These are phyloP conservation scores for Lactifluus echinatus DNA, from an alignment of 768 basidiomycete genomes.

Conservation along the genomic window DNA sequence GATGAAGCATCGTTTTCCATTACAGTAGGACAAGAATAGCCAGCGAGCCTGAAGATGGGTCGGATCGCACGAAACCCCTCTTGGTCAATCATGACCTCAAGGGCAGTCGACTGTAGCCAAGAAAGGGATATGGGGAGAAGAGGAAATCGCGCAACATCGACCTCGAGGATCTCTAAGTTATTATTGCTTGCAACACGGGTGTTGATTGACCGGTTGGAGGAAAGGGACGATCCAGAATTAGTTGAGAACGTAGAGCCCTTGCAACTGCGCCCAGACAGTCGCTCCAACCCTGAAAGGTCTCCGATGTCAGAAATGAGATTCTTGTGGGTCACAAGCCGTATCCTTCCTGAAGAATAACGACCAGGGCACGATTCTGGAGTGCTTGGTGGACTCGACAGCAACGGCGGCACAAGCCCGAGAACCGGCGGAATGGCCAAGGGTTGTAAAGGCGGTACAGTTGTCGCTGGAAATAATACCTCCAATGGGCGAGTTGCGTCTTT, in stretches of 20 bases:
- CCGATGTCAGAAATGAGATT: not conserved
- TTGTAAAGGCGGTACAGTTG: not conserved
- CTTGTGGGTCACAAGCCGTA: not conserved
- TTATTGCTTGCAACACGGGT: not conserved
- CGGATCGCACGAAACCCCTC: constrained; percentile 66
- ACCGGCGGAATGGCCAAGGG: not conserved
- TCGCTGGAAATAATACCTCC: not conserved
- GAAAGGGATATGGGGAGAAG: constrained; percentile 32
- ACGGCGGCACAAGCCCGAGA: not conserved
- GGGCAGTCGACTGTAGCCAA: constrained; percentile 45
- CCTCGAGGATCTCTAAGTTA: not conserved
- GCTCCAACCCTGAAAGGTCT: not conserved
- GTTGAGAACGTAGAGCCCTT: constrained; percentile 6
- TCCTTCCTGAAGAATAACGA: not conserved
- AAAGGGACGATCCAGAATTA: not conserved
- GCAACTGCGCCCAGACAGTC: not conserved
- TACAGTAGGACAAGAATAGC: constrained; percentile 32
- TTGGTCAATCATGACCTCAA: constrained; percentile 74
- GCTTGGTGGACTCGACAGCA: not conserved
- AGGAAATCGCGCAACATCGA: constrained; percentile 4
- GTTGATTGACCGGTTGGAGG: not conserved
- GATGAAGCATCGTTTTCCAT: constrained; percentile 7
- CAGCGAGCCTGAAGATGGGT: constrained; percentile 51
- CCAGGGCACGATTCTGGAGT: constrained; percentile 8
- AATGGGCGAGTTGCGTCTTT: not conserved